These are phyloP conservation scores for Posidonia australis DNA, from an alignment of 106 monocot genomes.

Conservation along the genomic window DNA sequence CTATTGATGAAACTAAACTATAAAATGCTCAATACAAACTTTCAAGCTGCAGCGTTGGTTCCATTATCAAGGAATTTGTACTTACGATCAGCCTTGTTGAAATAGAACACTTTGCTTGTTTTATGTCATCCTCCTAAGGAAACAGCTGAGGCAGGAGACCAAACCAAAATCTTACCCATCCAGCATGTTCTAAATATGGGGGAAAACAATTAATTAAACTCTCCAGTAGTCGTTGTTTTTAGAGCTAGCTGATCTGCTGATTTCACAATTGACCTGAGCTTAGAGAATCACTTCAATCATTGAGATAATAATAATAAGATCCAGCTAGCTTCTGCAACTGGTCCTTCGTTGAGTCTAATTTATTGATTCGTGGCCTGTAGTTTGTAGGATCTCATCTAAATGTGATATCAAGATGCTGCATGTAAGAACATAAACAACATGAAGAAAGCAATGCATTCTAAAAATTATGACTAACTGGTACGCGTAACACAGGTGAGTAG, in stretches of 20 bases:
- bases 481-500: neutral
- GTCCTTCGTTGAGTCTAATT: conserved; percentile 80
- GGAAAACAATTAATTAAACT: no score
- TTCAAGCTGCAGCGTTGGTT: neutral
- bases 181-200: no score
- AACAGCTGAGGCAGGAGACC: no score
- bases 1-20: neutral
- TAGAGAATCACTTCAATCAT: conserved; percentile 32
- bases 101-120: no score
- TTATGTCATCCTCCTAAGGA: no score
- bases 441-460: neutral
- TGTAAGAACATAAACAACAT: neutral
- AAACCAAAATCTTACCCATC: no score
- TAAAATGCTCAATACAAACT: neutral
- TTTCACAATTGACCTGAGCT: no score
- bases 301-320: conserved; percentile 86
- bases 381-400: conserved; percentile 93
- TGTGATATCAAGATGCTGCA: conserved; percentile 89
- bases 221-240: no score
- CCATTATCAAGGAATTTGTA: neutral
- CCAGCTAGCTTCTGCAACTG: conserved; percentile 81
- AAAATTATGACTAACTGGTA: no score
- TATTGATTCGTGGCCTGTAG: conserved; percentile 78
- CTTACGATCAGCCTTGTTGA: no score
- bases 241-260: no score